Base-by-base conservation (phyloP, 805 yeast species). In the Wickerhamomyces hampshirensis region DNA sequence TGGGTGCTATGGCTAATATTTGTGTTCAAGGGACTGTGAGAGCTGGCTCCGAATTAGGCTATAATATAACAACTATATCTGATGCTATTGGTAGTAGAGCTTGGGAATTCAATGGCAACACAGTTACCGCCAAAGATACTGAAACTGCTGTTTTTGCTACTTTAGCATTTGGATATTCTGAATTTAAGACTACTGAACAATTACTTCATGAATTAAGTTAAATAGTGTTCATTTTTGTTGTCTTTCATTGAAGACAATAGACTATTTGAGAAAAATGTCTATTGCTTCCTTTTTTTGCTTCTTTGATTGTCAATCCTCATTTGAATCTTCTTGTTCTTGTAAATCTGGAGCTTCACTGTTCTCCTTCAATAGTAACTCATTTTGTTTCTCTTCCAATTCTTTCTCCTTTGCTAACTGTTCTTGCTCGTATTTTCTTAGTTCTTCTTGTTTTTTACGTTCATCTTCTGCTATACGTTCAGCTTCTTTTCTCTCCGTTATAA, bases 351-450 rank as follows among this genome's bases (percentile, higher is more conserved):
- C 26, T 14, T 34, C 37, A 6, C 75, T 75, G 1, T 95, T 84
- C 44, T 81, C 54, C n/a, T 63, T 64, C 19, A 83, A 71, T 21
- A 89, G 66, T 65, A 3, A 73, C 81, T 6, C 75, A 53, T 19
- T 21, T 34, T 40, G 38, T 26, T 39, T 37, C 8, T 14, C 30
- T n/a, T 44, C 47, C 26, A 28, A 19, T 12, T 36, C 36, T 23
- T 34, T 37, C 16, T 37, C 33, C 32, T 36, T 29, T 14, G 26
- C 26, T 16, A 31, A 19, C 26, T 48, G 45, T 24, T 41, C 46
- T 11, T 41, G 34, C 18, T 45, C 44, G 18, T 44, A 34, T 26
- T 40, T 23, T 16, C 39, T 26, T 33, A 37, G 30, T 35, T 43
- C 39, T 9, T 33, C 34, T 23, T 33, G 28, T 28, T 23, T 26